Percentiles rank a stretch among this genome's conserved stretches.
Conservation (phyloP, 202 grass and related monocot species). For the Bolboschoenoplectus hybrid region DNA sequence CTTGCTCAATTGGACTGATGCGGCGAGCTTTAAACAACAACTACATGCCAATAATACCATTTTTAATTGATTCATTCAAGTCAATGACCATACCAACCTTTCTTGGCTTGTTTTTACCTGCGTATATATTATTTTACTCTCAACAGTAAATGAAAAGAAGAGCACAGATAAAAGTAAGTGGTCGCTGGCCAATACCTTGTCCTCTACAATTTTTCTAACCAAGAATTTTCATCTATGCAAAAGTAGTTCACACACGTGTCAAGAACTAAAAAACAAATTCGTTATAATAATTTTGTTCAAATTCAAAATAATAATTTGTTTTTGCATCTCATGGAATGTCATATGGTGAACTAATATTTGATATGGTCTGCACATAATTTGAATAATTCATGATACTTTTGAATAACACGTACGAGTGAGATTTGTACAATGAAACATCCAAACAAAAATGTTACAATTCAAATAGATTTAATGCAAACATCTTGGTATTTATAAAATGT, state of each 20-base stretch:
- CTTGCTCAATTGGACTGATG: constrained; percentile 30
- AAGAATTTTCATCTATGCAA: background rate
- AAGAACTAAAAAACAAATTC: background rate
- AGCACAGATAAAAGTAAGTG: background rate
- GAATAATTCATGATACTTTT: background rate
- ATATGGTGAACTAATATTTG: too few relatives aligned
- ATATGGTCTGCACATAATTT: background rate
- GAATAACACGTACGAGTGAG: background rate
- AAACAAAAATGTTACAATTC: background rate
- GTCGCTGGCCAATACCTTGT: background rate
- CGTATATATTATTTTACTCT: background rate
- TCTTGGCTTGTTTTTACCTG: background rate
- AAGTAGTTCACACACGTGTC: background rate
- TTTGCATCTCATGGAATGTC: background rate
- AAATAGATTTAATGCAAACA: background rate
- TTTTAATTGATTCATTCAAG: constrained; percentile 26
- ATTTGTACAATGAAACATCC: background rate
- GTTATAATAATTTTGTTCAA: background rate
- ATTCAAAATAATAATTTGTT: background rate
- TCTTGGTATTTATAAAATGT: background rate
- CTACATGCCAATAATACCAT: constrained; percentile 32
- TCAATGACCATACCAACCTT: constrained; percentile 33
- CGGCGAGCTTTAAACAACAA: constrained; percentile 39
- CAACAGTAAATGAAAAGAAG: constrained; percentile 18
- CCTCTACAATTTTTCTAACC: background rate